Conservation (phyloP, 371 early-diverging fungal genomes). For the Funneliformis caledonium region DNA sequence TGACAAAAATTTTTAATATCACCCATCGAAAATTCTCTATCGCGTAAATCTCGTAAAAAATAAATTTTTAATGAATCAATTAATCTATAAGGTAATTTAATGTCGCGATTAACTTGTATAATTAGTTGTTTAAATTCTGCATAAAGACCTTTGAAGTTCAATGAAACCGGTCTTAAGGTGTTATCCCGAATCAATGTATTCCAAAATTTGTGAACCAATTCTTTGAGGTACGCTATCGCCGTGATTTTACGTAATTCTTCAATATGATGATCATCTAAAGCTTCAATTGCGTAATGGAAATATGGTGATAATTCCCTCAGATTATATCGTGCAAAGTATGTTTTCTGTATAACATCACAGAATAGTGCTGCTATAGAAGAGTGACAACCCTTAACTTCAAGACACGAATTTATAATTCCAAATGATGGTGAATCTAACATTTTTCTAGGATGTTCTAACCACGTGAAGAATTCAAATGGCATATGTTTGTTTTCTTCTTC, state of each 20-base stretch:
- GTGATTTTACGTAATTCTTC: slow-evolving; percentile 14
- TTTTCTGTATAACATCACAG: slow-evolving; percentile 33
- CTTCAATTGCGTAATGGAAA: slow-evolving; percentile 13
- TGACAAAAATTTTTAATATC: slow-evolving; percentile 23
- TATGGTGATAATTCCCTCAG: not conserved
- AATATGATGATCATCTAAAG: not conserved
- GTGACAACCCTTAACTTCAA: not conserved
- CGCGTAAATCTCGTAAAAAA: slow-evolving; percentile 9
- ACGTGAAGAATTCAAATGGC: not conserved
- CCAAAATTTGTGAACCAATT: slow-evolving; percentile 28
- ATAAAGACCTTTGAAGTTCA: not conserved
- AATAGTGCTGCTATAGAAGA: slow-evolving; percentile 27
- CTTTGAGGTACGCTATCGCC: slow-evolving; percentile 24
- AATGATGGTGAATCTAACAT: not conserved
- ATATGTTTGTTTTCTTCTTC: slow-evolving; percentile 4
- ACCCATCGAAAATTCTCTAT: not conserved
- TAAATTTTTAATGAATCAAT: slow-evolving; percentile 31
- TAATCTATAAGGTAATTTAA: not conserved
- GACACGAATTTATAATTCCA: slow-evolving; percentile 1
- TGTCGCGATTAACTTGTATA: slow-evolving; percentile 2
- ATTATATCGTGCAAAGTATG: slow-evolving; percentile 10
- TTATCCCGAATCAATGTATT: not conserved
- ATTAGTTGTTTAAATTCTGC: not conserved
- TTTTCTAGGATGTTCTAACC: not conserved
- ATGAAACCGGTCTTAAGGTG: not conserved